Base-by-base conservation (phyloP, 2,329 filamentous ascomycete genomes). In the Hawksworthiomyces lignivorus region DNA sequence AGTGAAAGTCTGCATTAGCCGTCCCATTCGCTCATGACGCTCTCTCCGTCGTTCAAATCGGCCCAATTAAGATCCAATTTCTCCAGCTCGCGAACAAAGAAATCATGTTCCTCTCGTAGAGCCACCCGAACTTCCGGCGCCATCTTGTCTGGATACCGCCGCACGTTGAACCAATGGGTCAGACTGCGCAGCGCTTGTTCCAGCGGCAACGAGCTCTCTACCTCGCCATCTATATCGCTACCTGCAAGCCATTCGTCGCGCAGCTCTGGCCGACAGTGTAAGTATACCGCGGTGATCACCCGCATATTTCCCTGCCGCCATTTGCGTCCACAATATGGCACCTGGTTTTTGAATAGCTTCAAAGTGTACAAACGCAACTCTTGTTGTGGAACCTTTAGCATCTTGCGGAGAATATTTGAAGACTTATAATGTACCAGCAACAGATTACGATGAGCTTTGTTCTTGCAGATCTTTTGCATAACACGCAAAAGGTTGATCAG, bases 291-390 rank as follows among this genome's bases (percentile, higher is more conserved):
- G 1, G 92, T 98, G 57, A 98, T 98, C 56, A 97, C 89, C 42
- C 90, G 85, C 92, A 98, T 98, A 62, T 98, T 97, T 53, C 81
- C 82, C 66, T 97, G 92, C 12, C 92, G 82, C 92, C 92, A 98
- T 67, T 98, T 98, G 32, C 92, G 82, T 18, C 92, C 90, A 62
- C 90, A 97, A 69, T 95, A 98, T 1, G 92, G 92, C 5, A 98
- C 92, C 62, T 98, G 92, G 47, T 88, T 92, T 64, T 98, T 98
- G 80, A 97, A 97, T 0, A 98, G 75, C 64, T 98, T 98, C 52
- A 98, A 77, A 0, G 92, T 95, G 67, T 97, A 97, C 32, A 95
- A 80, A 6, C 92, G 81, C 30, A 98, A 72, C 55, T 87, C 77
- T 2, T 82, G 82, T 56, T 98, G 87, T 0, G 90, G 90, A 18